Evolutionary conservation across 140 eudicot species (phyloP), one percentile per base, ranked within the genome.

Genomic region (Bidens hawaiensis): DNA sequence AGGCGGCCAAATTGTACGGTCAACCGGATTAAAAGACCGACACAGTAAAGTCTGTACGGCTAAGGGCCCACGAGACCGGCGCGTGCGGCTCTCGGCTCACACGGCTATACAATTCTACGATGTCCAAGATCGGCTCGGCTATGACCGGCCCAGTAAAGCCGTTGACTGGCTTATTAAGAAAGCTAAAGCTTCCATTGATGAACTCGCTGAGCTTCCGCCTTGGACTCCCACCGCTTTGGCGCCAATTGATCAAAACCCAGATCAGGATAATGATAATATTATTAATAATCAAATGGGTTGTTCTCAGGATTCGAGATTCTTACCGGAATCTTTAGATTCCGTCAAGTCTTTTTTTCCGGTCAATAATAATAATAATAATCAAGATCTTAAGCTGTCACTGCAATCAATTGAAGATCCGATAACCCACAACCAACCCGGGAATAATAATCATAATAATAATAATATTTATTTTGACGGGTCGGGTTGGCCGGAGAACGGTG

Each of bases 21-120:
- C 95, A 50, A 79, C 86, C n/a, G 85, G 95, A 23, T 75, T 85
- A 54, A 86, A 86, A 70, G 95, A 86, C 66, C 66, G 87, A 27
- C 95, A 86, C 73, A 86, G 95, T 66, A 86, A 86, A 25, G 95
- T 86, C 9, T 86, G 84, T 60, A 86, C 95, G 0, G 87, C 95
- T 7, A 86, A 86, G 48, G 95, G 95, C 9, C 79, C 95, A 3
- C 62, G 95, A 47, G 95, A 86, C 81, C 66, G 95, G 13, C 79
- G 95, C 1, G 85, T 86, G 6, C 80, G 95, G 3, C 81, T 86
- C 33, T 76, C 95, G 4, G 90, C 95, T 0, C 83, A 83, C 79
- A 86, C 95, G 1, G 95, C 95, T 5, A 86, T 86, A 14, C 95
- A 86, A 19, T 86, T 86, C 72, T 86, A 86, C 71, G 95, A 86